A percentile compares a stretch with the other conserved stretches of the same genome.
Conservation (phyloP, 2,329 filamentous ascomycete genomes). For the Xenoacremonium recifei region DNA sequence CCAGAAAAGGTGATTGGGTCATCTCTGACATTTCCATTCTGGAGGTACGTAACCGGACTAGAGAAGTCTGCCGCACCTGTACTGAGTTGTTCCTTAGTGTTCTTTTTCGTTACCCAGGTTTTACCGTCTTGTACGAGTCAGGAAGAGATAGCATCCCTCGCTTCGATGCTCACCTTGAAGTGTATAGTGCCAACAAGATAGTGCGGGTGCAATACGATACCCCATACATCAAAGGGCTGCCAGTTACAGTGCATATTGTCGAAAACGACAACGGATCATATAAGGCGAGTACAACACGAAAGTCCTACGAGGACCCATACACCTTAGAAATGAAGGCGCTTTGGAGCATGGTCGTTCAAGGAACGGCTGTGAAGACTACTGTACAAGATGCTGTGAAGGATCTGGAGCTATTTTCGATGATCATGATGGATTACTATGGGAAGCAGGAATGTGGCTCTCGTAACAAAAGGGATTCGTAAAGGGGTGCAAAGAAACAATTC, state of each 20-base stretch:
- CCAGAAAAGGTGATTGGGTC: conserved; percentile 9
- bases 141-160: conserved; percentile 50
- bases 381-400: too few relatives aligned
- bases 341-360: too few relatives aligned
- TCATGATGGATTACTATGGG: too few relatives aligned
- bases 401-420: too few relatives aligned
- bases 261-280: conserved; percentile 37
- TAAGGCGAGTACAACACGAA: conserved; percentile 25
- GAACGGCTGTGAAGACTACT: too few relatives aligned
- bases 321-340: too few relatives aligned
- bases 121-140: conserved; percentile 52
- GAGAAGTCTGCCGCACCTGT: too few relatives aligned
- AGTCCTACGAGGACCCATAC: conserved; percentile 41
- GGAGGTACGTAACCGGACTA: too few relatives aligned
- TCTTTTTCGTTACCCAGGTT: conserved; percentile 27
- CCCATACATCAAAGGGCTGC: conserved; percentile 51
- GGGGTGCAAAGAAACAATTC: too few relatives aligned
- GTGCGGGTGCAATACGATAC: conserved; percentile 53
- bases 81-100: too few relatives aligned
- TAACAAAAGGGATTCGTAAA: too few relatives aligned
- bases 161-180: conserved; percentile 47
- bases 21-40: conserved; percentile 14
- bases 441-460: too few relatives aligned
- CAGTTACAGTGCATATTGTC: conserved; percentile 42
- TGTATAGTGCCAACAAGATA: conserved; percentile 51